Evolutionary conservation across 2,329 filamentous ascomycete species (phyloP), one percentile per base, ranked within the genome.

Genomic region (Phoma herbarum): DNA sequence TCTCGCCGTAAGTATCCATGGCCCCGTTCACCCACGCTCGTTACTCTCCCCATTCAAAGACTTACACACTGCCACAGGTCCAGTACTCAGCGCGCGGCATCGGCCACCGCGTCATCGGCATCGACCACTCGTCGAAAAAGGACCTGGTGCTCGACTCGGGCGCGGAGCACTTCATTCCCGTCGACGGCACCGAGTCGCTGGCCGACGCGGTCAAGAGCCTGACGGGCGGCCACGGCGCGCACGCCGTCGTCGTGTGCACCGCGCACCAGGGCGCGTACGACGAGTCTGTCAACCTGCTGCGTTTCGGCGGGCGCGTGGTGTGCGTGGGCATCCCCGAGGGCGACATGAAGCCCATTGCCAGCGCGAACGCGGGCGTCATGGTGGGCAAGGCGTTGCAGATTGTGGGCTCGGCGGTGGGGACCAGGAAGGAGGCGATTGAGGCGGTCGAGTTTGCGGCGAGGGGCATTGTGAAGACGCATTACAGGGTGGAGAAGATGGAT

Each of bases 161-260:
- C 9, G 87, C 87, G 0, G 87, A 90, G 70, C 82, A 85, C 63
- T 90, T 90, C 75, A 79, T 90, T 58, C 86, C 88, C 61, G 79
- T 90, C 57, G 85, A 86, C 28, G 80, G 83, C 43, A 82, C 81
- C 29, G 71, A 73, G 35, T 80, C 81, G 12, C 78, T 87, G 7
- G 79, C 79, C 5, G 80, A 81, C 25, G 83, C 87, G 43, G 85
- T 90, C 47, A 82, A 84, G 65, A 80, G 79, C 33, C 73, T 86
- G 1, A 86, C 86, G 0, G 82, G 80, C 3, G 86, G 86, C 0
- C 74, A 86, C 7, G 87, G 88, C 26, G 87, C 85, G 0, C 82
- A 86, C 59, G 85, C 85, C 1, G 87, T 86, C 2, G 74, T 90
- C 18, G 85, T 89, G 0, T 73, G 82, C 29, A 82, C 81, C 0